Base-by-base conservation (phyloP, 192 early-diverging fungal species). In the Mortierella antarctica region DNA sequence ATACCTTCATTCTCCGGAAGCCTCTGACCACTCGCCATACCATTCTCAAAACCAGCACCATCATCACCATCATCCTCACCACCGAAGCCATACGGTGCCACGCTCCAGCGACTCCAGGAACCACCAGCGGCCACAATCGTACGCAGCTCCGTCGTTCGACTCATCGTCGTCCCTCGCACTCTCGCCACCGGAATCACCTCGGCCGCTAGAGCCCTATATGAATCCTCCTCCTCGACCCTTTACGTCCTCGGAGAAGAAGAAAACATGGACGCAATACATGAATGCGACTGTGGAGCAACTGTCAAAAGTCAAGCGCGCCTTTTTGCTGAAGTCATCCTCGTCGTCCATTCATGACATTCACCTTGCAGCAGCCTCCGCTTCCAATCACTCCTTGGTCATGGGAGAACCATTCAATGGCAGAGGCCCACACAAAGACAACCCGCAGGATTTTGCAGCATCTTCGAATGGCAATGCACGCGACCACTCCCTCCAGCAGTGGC, bases 251-350 rank as follows among this genome's bases (percentile, higher is more conserved):
- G 75, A 79, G 21, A 70, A 56, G 58, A 71, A 66, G 21, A 71
- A 66, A 39, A 66, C 63, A 7, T 79, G 62, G 62, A 71, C 75
- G 6, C 75, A 79, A 21, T 79, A 66, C n/a, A 65, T 79, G 75
- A 47, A 9, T 0, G 63, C 75, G 7, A 79, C 75, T 5, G 64
- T 71, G 3, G 75, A 66, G 31, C 75, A 79, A 20, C 21, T 79
- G 9, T 70, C 75, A 7, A 79, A 79, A 31, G 75, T 79, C 51
- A 79, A 79, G 39, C 56, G 69, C 3, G 75, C 42, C 0, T 59
- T 79, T 23, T 45, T 67, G 53, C 64, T 69, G 15, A 61, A 65
- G 47, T 55, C 75, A 39, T 65, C 65, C 0, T 59, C 52, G 7
- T 67, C 55, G 14, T 55, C 71, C 10, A 62, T 41, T 15, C 62